phyloP scores from a whole-genome alignment of 305 asterid species.

The Coffea humblotiana region DNA sequence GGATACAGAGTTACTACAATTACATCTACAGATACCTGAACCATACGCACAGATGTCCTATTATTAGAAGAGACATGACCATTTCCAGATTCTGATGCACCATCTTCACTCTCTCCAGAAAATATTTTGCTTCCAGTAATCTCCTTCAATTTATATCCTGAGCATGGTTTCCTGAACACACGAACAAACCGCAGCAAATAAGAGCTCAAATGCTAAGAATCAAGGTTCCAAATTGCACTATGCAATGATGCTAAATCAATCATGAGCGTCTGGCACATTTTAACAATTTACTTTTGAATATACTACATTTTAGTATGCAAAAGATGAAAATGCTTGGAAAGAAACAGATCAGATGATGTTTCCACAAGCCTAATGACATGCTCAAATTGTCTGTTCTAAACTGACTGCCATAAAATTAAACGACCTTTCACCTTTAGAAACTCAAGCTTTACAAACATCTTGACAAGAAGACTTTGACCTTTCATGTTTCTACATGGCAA shows the following conservation, averaged over 20 bases:
- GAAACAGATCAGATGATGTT: background rate
- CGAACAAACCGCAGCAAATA: conserved; percentile 6
- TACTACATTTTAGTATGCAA: background rate
- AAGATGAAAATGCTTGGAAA: background rate
- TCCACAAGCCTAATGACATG: background rate
- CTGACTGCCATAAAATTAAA: background rate
- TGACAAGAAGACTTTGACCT: background rate
- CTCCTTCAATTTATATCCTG: conserved; percentile 86
- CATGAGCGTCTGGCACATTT: background rate
- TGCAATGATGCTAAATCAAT: background rate
- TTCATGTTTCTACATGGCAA: background rate
- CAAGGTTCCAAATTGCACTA: background rate
- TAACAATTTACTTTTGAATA: background rate
- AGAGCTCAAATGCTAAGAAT: background rate
- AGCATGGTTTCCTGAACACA: conserved; percentile 75
- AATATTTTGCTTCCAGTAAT: conserved; percentile 88
- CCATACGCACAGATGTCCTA: conserved; percentile 89
- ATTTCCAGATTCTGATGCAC: conserved; percentile 50
- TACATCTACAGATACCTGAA: conserved; percentile 56
- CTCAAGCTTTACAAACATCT: background rate
- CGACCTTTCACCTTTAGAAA: background rate
- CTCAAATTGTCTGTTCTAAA: background rate
- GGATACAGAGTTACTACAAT: background rate
- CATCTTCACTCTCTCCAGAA: conserved; percentile 52
- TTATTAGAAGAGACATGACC: conserved; percentile 42